Conservation (phyloP, 1,284 basidiomycete genomes). For the Puccinia polysora region DNA sequence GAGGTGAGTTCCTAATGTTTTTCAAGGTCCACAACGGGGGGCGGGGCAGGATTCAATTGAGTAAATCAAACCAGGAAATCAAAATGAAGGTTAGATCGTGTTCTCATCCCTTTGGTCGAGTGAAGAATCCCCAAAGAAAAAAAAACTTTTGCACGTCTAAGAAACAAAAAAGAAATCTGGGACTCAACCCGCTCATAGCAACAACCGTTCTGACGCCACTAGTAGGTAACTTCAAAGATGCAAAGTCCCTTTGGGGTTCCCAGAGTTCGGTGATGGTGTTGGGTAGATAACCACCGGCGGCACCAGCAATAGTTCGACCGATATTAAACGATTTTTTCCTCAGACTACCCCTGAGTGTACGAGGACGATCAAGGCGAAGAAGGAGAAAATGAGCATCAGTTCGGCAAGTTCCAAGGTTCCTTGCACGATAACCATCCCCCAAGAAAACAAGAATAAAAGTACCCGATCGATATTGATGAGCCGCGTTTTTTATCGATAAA, state of each 20-base stretch:
- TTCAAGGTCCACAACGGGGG: no score
- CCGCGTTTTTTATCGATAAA: conserved; percentile 51
- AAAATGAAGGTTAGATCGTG: background rate
- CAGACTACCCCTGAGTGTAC: conserved; percentile 59
- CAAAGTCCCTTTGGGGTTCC: conserved; percentile 94
- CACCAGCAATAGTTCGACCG: conserved; percentile 72
- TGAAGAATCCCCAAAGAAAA: background rate
- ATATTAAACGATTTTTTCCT: conserved; percentile 69
- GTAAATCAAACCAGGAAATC: background rate
- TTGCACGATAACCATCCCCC: no score
- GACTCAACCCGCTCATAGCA: conserved; percentile 37
- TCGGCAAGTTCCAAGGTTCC: no score
- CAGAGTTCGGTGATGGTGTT: conserved; percentile 89
- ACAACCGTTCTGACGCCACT: conserved; percentile 59
- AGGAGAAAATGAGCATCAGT: background rate
- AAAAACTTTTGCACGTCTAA: background rate
- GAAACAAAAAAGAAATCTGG: conserved; percentile 14
- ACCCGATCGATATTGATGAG: conserved; percentile 42
- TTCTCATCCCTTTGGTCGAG: background rate
- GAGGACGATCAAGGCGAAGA: background rate
- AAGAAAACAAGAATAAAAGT: conserved; percentile 16
- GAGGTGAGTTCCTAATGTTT: conserved; percentile 71
- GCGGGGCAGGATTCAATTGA: background rate
- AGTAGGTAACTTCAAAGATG: conserved; percentile 79
- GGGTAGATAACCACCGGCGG: conserved; percentile 84